phyloP scores from a whole-genome alignment of 768 basidiomycete genomes.

The Suillus discolor region DNA sequence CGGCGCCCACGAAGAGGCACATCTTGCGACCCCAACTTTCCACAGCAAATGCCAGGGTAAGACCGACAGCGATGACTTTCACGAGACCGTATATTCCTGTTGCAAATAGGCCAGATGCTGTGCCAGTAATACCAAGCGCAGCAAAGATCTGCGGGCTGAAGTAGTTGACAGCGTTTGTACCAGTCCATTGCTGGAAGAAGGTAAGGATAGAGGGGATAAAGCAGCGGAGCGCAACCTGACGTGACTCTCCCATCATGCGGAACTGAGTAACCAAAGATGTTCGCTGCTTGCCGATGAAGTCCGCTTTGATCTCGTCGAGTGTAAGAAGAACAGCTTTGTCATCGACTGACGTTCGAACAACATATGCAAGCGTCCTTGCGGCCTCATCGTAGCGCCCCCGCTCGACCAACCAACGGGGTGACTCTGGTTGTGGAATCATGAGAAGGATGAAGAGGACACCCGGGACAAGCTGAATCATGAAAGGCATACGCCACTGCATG shows the following conservation, averaged over 20 bases:
- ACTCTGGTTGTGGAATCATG: slow-evolving; percentile 50
- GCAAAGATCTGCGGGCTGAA: slow-evolving; percentile 50
- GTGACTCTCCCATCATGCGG: slow-evolving; percentile 41
- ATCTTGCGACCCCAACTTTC: slow-evolving; percentile 47
- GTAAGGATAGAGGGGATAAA: slow-evolving; percentile 46
- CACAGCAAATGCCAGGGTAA: slow-evolving; percentile 45
- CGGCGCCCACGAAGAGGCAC: slow-evolving; percentile 46
- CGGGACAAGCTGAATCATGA: slow-evolving; percentile 50
- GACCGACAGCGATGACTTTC: slow-evolving; percentile 42
- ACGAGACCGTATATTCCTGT: slow-evolving; percentile 41
- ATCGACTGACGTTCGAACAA: slow-evolving; percentile 30
- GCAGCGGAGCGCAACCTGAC: slow-evolving; percentile 37
- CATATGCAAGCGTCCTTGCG: slow-evolving; percentile 36
- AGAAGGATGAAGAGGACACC: slow-evolving; percentile 44
- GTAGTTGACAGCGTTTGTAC: slow-evolving; percentile 53
- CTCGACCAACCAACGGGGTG: slow-evolving; percentile 54
- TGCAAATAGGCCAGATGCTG: slow-evolving; percentile 43
- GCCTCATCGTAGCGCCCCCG: slow-evolving; percentile 41
- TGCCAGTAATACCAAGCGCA: slow-evolving; percentile 43
- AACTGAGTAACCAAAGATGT: slow-evolving; percentile 36
- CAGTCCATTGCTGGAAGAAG: slow-evolving; percentile 48
- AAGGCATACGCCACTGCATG: slow-evolving; percentile 50
- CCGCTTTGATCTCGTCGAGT: slow-evolving; percentile 44
- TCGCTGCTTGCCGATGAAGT: slow-evolving; percentile 41
- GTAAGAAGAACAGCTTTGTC: slow-evolving; percentile 38